Base-by-base conservation (phyloP, 1,139 yeast species). In the Sugiyamaella grinbergsii region DNA sequence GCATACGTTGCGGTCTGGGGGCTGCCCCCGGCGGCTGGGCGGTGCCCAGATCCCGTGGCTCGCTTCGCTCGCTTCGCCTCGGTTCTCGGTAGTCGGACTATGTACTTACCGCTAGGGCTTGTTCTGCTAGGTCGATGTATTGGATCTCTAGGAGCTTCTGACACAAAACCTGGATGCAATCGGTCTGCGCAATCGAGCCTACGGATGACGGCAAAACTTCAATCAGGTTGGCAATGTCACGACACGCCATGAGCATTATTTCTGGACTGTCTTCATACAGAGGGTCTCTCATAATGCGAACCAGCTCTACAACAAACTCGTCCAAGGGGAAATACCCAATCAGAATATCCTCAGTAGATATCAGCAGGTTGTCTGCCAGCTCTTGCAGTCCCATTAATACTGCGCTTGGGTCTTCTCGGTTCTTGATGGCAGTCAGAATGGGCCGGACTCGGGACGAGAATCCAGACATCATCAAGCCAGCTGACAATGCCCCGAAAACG, bases 121-220 rank as follows among this genome's bases (percentile, higher is more conserved):
- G 97, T 65, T 93, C 98, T 0, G 97, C 95, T 53, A 93, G 73
- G 66, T 93, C 98, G 50, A 93, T 91, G 65, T 81, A 90, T 52
- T 82, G 81, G 16, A 91, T 85, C 59, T 89, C 95, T 57, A 80
- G 66, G 41, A 93, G 69, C 60, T 86, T 86, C 10, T 75, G 73
- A 58, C 87, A 81, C 38, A 93, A 71, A 0, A 80, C 81, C 37
- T 81, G 83, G 16, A 47, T 33, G 10, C 90, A 78, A 1, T 85
- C 86, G 42, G 85, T 83, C 39, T 78, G 75, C 5, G 88, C 83
- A 4, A 90, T 83, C 48, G 77, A 79, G 52, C 79, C 78, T 10
- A 84, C 78, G 44, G 83, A 79, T 45, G 85, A 85, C 18, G 82
- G 81, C 57, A 84, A 79, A 4, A 86, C 88, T 63, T 90, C 97